These are phyloP conservation scores for Immersiella caudata DNA, from an alignment of 495 filamentous ascomycete species.

Conservation along the genomic window DNA sequence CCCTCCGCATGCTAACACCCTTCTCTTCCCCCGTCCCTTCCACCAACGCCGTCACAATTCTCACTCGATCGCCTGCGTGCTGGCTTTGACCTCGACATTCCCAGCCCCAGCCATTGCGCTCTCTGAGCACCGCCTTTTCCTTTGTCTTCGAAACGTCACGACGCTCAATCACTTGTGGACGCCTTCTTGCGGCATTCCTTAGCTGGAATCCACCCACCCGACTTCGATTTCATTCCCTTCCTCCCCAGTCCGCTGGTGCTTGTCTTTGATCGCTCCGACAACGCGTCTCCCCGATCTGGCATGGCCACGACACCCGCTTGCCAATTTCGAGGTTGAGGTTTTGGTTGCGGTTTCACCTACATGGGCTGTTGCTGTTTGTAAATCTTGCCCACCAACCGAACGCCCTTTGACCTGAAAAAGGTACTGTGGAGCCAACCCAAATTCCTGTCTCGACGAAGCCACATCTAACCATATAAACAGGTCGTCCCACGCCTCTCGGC, in stretches of 20 bases:
- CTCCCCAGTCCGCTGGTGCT: neutral
- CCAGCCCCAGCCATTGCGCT: neutral
- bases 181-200: neutral
- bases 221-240: neutral
- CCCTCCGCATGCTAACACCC: conserved; percentile 19
- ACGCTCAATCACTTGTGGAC: conserved; percentile 1
- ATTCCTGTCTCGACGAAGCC: neutral
- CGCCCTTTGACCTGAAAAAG: neutral
- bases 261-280: neutral
- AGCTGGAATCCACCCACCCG: neutral
- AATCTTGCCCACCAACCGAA: neutral
- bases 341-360: neutral
- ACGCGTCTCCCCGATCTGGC: neutral
- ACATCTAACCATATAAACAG: neutral
- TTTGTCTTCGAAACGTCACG: conserved; percentile 9
- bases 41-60: conserved; percentile 2
- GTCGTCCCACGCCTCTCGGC: conserved; percentile 7
- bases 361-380: conserved; percentile 3
- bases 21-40: conserved; percentile 13
- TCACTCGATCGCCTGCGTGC: neutral
- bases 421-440: neutral
- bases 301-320: conserved; percentile 14
- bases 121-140: neutral
- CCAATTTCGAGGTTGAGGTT: conserved; percentile 4
- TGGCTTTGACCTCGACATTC: neutral